Evolutionary conservation across 495 filamentous ascomycete species (phyloP), one percentile per base, ranked within the genome.

Genomic region (Trichocladium uniseriatum): DNA sequence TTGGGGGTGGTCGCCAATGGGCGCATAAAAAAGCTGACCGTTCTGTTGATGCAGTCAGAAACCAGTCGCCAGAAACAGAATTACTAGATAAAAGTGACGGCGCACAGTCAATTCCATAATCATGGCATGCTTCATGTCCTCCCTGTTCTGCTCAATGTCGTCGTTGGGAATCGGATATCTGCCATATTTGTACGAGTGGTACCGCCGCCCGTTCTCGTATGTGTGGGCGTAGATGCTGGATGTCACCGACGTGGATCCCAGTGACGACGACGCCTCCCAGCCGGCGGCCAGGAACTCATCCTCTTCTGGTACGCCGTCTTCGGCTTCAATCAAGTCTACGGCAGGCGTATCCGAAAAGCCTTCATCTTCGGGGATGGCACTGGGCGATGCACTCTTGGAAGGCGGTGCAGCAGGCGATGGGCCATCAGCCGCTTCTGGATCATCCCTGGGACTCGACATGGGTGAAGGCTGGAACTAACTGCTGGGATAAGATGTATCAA

Each of bases 171-270:
- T 60, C 0, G 67, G 54, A 49, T 82, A 80, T 35, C 64, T 58
- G 10, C 79, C 77, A 45, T 75, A 66, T 11, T 67, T 68, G 52
- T 73, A 79, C n/a, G 65, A 64, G 43, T 80, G 76, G 54, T 80
- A 82, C 27, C 78, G 68, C 16, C 79, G 66, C 5, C 77, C 76
- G 58, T 81, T 77, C 57, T 80, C 75, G 42, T 60, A 73, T 1
- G 60, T 49, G 52, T 71, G 67, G 38, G 68, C 55, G 27, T 52
- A 61, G 19, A 75, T 56, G 44, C 60, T 68, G 6, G 66, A 69
- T 3, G 66, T 61, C 15, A 76, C 46, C 1, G 70, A 74, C 13
- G 59, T 65, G 0, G 69, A 69, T 24, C 57, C 61, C 8, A 53
- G 31, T 10, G 46, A 51, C 9, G 56, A 57, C 3, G 37, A 38